A percentile compares a stretch with the other conserved stretches of the same genome.
Evolutionary conservation across 1,284 basidiomycete genomes (phyloP).

Genomic region (Sphagnurus paluster): DNA sequence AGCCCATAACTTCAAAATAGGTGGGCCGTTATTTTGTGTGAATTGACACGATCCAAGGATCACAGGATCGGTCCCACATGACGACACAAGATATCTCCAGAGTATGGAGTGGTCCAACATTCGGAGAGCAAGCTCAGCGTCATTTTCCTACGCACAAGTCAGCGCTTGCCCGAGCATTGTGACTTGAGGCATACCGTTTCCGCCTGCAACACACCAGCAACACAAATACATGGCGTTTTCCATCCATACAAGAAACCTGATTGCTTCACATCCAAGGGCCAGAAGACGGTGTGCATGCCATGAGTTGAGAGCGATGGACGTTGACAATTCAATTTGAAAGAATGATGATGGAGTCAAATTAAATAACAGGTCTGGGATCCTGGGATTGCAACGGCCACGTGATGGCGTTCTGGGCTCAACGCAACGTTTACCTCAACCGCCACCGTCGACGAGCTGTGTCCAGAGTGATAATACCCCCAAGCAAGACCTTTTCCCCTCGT

Average conservation of each 20-base stretch:
- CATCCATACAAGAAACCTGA: constrained; percentile 58
- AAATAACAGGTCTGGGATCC: too few species aligned
- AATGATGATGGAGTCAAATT: too few species aligned
- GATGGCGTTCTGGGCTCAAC: constrained; percentile 16
- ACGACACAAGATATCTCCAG: constrained; percentile 26
- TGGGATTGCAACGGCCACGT: constrained; percentile 40
- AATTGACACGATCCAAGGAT: constrained; percentile 34
- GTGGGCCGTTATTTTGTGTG: constrained; percentile 5
- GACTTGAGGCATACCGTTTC: constrained; percentile 28
- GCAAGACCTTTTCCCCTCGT: too few species aligned
- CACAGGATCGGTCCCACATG: constrained; percentile 29
- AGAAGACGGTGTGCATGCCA: constrained; percentile 48
- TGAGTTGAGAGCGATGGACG: too few species aligned
- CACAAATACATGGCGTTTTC: constrained; percentile 42
- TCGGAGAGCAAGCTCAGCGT: constrained; percentile 18
- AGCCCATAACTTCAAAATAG: constrained; percentile 18
- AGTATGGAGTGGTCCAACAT: constrained; percentile 20
- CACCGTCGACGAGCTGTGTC: too few species aligned
- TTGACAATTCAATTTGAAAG: too few species aligned
- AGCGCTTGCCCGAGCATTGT: background rate
- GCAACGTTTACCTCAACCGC: constrained; percentile 9
- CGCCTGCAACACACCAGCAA: constrained; percentile 48
- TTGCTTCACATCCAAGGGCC: constrained; percentile 47
- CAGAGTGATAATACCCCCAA: too few species aligned
- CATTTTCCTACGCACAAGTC: constrained; percentile 14